phyloP scores from a whole-genome alignment of 352 stramenopile species.

The Paralagenidium karlingii region DNA sequence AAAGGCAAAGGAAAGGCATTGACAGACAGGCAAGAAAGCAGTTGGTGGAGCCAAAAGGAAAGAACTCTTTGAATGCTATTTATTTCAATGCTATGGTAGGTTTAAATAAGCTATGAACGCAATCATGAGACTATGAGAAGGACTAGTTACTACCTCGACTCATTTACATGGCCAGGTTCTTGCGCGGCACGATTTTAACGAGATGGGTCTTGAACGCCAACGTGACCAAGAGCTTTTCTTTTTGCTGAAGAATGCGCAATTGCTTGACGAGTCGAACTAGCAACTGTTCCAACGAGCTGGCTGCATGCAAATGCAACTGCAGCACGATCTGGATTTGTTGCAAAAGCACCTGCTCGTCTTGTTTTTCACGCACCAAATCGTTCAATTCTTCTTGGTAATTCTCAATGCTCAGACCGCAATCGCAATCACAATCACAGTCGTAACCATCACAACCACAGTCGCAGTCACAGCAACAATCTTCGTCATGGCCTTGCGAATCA shows the following conservation, averaged over 20 bases:
- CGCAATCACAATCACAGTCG: too few relatives aligned
- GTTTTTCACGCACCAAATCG: conserved; percentile 44
- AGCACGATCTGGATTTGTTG: conserved; percentile 34
- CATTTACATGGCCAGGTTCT: conserved; percentile 13
- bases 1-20: too few relatives aligned
- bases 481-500: conserved; percentile 20
- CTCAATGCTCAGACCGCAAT: too few relatives aligned
- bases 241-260: conserved; percentile 20
- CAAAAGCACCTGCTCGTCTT: conserved; percentile 42
- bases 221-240: conserved; percentile 36
- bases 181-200: conserved; percentile 32
- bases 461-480: too few relatives aligned
- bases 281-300: conserved; percentile 25
- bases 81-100: neutral
- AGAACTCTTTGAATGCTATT: neutral
- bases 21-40: too few relatives aligned
- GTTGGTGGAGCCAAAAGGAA: too few relatives aligned
- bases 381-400: conserved; percentile 32
- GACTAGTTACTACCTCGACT: neutral
- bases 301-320: conserved; percentile 20
- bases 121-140: neutral
- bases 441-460: too few relatives aligned
- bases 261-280: conserved; percentile 25
- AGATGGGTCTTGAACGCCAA: conserved; percentile 32
- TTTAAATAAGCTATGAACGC: neutral